Evolutionary conservation across 2,329 filamentous ascomycete species (phyloP).

Genomic region (Alternaria panax): DNA sequence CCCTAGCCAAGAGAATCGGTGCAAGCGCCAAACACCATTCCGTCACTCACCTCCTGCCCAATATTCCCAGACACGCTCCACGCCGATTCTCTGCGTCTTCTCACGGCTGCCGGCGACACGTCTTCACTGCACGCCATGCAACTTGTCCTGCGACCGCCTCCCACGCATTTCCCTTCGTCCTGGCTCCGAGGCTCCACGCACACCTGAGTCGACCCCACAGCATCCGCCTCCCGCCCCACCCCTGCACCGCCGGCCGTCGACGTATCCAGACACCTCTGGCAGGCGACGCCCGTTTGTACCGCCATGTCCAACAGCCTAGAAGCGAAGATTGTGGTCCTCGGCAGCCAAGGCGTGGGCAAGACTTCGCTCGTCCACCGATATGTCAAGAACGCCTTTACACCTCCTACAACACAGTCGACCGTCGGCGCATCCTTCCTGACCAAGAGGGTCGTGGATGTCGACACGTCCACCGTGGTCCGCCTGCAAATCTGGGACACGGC

Average conservation of each 20-base stretch:
- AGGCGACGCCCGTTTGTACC: background rate
- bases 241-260: slow-evolving; percentile 8
- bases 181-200: slow-evolving; percentile 19
- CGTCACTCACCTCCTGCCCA: slow-evolving; percentile 17
- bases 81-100: slow-evolving; percentile 11
- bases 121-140: slow-evolving; percentile 39
- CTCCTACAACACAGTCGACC: slow-evolving; percentile 58
- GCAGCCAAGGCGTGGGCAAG: slow-evolving; percentile 81
- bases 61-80: slow-evolving; percentile 1
- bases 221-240: background rate
- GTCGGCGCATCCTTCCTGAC: slow-evolving; percentile 66
- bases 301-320: slow-evolving; percentile 66
- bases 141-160: slow-evolving; percentile 32
- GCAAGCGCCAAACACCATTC: slow-evolving; percentile 41
- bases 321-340: slow-evolving; percentile 82
- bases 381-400: slow-evolving; percentile 74
- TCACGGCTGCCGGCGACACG: slow-evolving; percentile 18
- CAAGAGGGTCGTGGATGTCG: slow-evolving; percentile 74
- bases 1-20: slow-evolving; percentile 35
- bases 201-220: slow-evolving; percentile 17
- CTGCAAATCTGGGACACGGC: slow-evolving; percentile 97
- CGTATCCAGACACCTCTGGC: background rate
- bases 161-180: slow-evolving; percentile 24
- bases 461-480: slow-evolving; percentile 86
- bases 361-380: slow-evolving; percentile 80